These are phyloP conservation scores for Apophysomyces elegans DNA, from an alignment of 371 early-diverging fungal genomes.

Conservation along the genomic window DNA sequence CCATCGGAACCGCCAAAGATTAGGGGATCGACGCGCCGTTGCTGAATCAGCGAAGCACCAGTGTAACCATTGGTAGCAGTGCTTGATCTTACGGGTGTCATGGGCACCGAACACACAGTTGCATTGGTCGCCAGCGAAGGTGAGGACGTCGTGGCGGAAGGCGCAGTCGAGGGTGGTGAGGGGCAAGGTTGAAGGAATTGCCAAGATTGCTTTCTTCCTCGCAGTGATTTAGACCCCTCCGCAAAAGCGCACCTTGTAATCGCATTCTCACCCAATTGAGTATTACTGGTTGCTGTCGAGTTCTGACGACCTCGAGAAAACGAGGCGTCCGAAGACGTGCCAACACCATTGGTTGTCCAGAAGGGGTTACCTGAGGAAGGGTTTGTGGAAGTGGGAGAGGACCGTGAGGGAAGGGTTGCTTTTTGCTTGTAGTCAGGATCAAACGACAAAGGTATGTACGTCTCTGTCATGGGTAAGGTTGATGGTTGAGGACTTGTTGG, in stretches of 20 bases:
- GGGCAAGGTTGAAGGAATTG: constrained; percentile 14
- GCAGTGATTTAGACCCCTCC: constrained; percentile 13
- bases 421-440: constrained; percentile 9
- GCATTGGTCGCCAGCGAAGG: constrained; percentile 6
- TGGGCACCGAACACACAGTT: constrained; percentile 22
- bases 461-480: neutral
- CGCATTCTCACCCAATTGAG: neutral
- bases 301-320: constrained; percentile 28
- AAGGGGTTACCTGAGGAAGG: constrained; percentile 10
- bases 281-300: constrained; percentile 17
- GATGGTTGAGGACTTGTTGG: constrained; percentile 41
- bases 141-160: constrained; percentile 19
- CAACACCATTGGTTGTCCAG: constrained; percentile 10
- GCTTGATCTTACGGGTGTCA: constrained; percentile 27
- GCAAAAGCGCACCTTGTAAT: neutral
- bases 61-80: constrained; percentile 23
- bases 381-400: constrained; percentile 22
- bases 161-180: constrained; percentile 14
- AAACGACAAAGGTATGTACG: constrained; percentile 8
- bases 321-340: constrained; percentile 17
- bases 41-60: constrained; percentile 34
- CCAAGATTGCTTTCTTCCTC: constrained; percentile 5
- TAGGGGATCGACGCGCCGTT: constrained; percentile 47
- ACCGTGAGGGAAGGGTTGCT: constrained; percentile 13
- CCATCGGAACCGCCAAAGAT: constrained; percentile 52